Percentiles rank a stretch among this genome's conserved stretches.
Conservation (phyloP, 768 basidiomycete genomes). For the Lyophyllum atratum region DNA sequence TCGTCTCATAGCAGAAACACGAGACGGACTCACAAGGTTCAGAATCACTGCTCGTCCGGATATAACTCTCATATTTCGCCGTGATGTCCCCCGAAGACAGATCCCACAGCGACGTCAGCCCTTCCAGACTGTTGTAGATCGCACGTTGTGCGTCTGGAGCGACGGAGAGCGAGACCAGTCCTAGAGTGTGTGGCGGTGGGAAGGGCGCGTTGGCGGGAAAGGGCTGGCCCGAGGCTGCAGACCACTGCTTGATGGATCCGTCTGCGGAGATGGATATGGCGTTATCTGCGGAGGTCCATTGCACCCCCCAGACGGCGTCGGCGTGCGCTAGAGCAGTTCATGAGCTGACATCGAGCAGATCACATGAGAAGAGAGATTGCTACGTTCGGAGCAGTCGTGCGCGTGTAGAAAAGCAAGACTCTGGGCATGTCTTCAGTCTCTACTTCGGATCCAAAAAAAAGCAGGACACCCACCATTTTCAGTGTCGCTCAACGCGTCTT, state of each 20-base stretch:
- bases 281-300: conserved; percentile 68
- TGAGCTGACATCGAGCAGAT: conserved; percentile 29
- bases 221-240: conserved; percentile 64
- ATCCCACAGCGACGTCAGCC: conserved; percentile 77
- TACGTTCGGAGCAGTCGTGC: conserved; percentile 80
- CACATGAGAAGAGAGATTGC: conserved; percentile 27
- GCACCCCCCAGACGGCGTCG: conserved; percentile 78
- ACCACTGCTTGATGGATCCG: conserved; percentile 75
- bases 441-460: neutral
- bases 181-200: conserved; percentile 78
- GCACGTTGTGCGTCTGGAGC: conserved; percentile 65
- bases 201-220: conserved; percentile 48
- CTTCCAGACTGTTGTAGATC: conserved; percentile 83
- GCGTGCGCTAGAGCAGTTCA: conserved; percentile 60
- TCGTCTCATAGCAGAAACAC: neutral
- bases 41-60: conserved; percentile 53
- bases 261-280: conserved; percentile 77
- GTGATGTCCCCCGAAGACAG: conserved; percentile 59
- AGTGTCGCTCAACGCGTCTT: conserved; percentile 24
- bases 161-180: conserved; percentile 79
- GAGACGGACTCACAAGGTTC: conserved; percentile 65
- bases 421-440: conserved; percentile 28
- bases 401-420: conserved; percentile 76
- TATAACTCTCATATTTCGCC: conserved; percentile 75
- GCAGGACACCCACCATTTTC: conserved; percentile 32